phyloP scores from a whole-genome alignment of 129 eudicot genomes.

The Erigeron canadensis region DNA sequence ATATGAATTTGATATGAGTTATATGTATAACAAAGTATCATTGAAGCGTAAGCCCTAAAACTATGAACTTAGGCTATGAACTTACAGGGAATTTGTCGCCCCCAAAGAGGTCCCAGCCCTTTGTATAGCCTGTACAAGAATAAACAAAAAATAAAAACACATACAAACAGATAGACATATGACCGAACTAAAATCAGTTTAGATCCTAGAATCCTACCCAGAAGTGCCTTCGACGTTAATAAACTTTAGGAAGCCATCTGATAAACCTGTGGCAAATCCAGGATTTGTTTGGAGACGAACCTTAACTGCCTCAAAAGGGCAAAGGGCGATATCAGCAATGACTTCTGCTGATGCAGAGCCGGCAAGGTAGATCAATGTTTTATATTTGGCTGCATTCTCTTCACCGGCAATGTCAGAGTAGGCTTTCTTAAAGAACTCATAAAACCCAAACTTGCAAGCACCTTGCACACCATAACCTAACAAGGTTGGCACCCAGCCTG shows the following conservation, averaged over 20 bases:
- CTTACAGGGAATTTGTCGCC: constrained; percentile 95
- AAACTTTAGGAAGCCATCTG: constrained; percentile 79
- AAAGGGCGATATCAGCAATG: constrained; percentile 84
- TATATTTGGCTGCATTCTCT: constrained; percentile 72
- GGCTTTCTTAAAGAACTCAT: constrained; percentile 82
- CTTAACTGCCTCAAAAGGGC: constrained; percentile 93
- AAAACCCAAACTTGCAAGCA: constrained; percentile 80
- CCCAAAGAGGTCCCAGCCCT: constrained; percentile 94
- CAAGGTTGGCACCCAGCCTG: constrained; percentile 91
- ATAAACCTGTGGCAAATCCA: constrained; percentile 77
- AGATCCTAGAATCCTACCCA: constrained; percentile 44
- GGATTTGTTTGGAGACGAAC: constrained; percentile 97
- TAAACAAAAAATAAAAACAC: not conserved
- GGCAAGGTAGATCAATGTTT: constrained; percentile 78
- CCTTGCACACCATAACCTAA: constrained; percentile 90
- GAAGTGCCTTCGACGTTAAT: constrained; percentile 65
- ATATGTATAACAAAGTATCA: not conserved
- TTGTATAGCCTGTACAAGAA: constrained; percentile 64
- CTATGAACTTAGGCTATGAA: constrained; percentile 37
- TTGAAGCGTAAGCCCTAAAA: not conserved
- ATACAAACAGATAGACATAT: not conserved
- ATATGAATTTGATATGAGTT: constrained; percentile 8
- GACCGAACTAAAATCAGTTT: not conserved
- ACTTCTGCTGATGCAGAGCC: constrained; percentile 92
- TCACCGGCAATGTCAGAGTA: constrained; percentile 89